Percentiles rank a stretch among this genome's conserved stretches.
Conservation (phyloP, 352 stramenopile genomes). For the Phytophthora megakarya region DNA sequence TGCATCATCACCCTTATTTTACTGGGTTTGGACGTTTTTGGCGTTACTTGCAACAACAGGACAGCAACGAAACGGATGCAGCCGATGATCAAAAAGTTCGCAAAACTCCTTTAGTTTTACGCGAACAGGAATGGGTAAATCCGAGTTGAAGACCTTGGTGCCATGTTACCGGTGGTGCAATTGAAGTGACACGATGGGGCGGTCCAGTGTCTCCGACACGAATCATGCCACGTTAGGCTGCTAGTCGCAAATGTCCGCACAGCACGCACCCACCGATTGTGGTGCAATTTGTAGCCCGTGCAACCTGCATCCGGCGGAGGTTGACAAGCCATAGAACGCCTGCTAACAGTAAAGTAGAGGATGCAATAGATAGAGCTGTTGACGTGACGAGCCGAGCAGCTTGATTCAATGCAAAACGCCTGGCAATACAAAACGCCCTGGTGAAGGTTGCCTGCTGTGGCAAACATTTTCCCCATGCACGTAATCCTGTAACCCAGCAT, state of each 20-base stretch:
- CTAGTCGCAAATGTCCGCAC: slow-evolving; percentile 1
- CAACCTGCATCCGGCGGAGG: slow-evolving; percentile 2
- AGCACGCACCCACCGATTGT: slow-evolving; percentile 20
- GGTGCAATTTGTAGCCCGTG: not conserved
- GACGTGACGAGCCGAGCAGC: not conserved
- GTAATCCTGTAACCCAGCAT: not conserved
- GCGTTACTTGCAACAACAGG: not conserved
- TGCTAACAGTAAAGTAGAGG: no score
- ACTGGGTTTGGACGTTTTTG: not conserved
- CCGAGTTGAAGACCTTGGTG: not conserved
- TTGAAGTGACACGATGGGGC: not conserved
- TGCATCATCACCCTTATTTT: slow-evolving; percentile 9
- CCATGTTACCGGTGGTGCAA: slow-evolving; percentile 4
- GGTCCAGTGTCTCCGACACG: slow-evolving; percentile 5
- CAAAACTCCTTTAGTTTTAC: not conserved
- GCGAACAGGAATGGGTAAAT: not conserved
- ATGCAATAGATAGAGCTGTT: slow-evolving; percentile 1
- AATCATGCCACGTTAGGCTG: slow-evolving; percentile 8
- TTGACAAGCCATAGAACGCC: no score
- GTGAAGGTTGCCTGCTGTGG: not conserved
- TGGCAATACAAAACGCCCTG: slow-evolving; percentile 6
- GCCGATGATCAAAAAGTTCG: not conserved
- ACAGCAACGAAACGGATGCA: slow-evolving; percentile 3
- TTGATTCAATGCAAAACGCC: slow-evolving; percentile 14
- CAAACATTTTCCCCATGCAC: not conserved